A percentile compares a stretch with the other conserved stretches of the same genome.
Conservation (phyloP, 2,329 filamentous ascomycete genomes). For the Xylaria polymorpha region DNA sequence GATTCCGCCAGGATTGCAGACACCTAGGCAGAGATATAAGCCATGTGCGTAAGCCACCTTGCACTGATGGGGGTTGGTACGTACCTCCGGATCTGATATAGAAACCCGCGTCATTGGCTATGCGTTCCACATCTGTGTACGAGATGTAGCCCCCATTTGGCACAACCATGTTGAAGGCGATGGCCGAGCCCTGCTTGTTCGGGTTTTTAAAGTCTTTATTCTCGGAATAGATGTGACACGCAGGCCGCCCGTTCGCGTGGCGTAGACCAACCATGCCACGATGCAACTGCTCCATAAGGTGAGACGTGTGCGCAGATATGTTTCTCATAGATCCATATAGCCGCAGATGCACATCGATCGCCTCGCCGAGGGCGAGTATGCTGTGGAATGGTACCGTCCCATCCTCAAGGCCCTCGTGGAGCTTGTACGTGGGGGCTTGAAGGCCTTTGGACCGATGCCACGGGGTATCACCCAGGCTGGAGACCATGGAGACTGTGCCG, state of each 20-base stretch:
- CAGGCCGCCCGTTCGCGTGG: conserved; percentile 64
- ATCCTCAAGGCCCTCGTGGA: conserved; percentile 73
- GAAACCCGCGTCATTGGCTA: conserved; percentile 65
- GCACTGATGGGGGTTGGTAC: conserved; percentile 27
- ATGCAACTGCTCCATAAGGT: conserved; percentile 63
- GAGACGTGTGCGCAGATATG: conserved; percentile 68
- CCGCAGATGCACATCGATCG: conserved; percentile 65
- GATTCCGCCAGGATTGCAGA: conserved; percentile 61
- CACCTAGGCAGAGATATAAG: conserved; percentile 50
- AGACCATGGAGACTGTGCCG: conserved; percentile 72
- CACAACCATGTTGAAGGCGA: conserved; percentile 72
- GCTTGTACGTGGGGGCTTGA: conserved; percentile 54
- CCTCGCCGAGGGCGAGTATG: conserved; percentile 71
- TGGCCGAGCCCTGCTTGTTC: conserved; percentile 67
- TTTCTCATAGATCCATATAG: conserved; percentile 69
- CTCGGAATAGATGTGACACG: conserved; percentile 68
- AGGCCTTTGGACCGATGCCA: conserved; percentile 66
- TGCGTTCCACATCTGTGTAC: conserved; percentile 68
- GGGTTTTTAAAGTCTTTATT: conserved; percentile 62
- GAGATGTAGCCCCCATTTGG: conserved; percentile 64
- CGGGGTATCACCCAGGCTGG: conserved; percentile 57
- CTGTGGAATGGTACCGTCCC: conserved; percentile 74
- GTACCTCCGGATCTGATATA: conserved; percentile 69
- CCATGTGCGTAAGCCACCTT: conserved; percentile 8
- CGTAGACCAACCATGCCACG: conserved; percentile 59